Base-by-base conservation (phyloP, 176 grass and related monocot genomes). In the Avena eriantha region DNA sequence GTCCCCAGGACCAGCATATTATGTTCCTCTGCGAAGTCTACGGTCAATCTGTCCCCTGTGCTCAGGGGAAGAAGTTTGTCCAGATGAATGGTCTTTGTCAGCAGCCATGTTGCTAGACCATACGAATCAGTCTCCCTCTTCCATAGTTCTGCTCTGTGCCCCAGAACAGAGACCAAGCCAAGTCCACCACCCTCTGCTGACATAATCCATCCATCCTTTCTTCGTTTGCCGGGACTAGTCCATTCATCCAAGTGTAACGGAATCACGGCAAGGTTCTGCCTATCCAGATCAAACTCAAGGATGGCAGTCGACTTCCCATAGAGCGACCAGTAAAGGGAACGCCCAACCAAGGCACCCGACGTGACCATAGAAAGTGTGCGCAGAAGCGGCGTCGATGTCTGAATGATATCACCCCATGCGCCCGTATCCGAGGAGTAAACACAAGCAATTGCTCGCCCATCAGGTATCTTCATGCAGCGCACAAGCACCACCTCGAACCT, bases 251-350 rank as follows among this genome's bases (percentile, higher is more conserved):
- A 4, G 0, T 65, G 0, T 15, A 14, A 6, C 3, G 61, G 61
- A 65, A 15, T 17, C 29, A 67, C 29, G 17, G 64, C 29, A 17
- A 67, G 64, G 29, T 15, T 17, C 26, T 67, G 14, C 64, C 0
- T 67, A 7, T 67, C 29, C 64, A 67, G 17, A 67, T 67, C 64
- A 67, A 67, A 67, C 64, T 67, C 29, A 17, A 67, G 64, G 64
- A 2, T 7, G 29, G 64, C 64, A 2, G 6, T 7, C 61, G 24
- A 3, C 1, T 3, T 67, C 64, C 64, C 64, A 34, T 17, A 0
- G 33, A 67, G 64, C 29, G 15, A 17, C 64, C 64, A 67, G 64
- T 34, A 67, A 34, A 67, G 64, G 14, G 64, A 67, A 67, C 64
- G 64, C 5, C 61, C 56, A 65, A 65, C 63, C 26, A 66, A 33